Evolutionary conservation across 495 filamentous ascomycete species (phyloP), one percentile per base, ranked within the genome.

Genomic region (Aspergillus heteromorphus): DNA sequence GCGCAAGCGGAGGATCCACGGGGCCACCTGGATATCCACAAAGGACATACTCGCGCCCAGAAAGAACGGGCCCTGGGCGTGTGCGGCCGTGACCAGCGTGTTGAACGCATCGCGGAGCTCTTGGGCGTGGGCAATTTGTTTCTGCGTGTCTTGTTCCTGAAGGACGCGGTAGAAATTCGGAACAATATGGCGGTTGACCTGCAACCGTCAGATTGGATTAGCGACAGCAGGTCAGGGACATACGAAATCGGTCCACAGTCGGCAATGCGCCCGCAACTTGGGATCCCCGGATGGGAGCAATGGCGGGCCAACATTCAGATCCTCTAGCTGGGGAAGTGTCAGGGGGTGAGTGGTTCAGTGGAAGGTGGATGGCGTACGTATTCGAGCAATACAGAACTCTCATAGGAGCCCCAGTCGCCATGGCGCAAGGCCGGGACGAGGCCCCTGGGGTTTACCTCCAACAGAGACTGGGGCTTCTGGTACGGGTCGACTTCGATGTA

Each of bases 401-500:
- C 92, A 65, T 92, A 86, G 60, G 85, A 91, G 0, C 87, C 88
- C 89, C 89, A 96, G 49, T 92, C 82, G 31, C 87, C 89, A 67
- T 96, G 85, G 20, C 84, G 76, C 63, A 96, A 77, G 18, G 87
- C 89, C 8, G 92, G 92, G 16, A 96, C 88, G 17, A 95, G 75
- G 0, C 92, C 92, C 49, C 89, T 78, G n/a, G 91, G 91, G 59
- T 95, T 95, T 49, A 96, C 83, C 38, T 90, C 89, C 29, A 96
- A 77, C 31, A 96, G 69, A 14, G 80, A 81, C 49, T 84, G 79
- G 14, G 90, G 88, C 61, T 92, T 92, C 57, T 87, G 79, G 61
- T 92, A 95, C 3, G 91, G 91, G 63, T 96, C 88, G 23, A 91
- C 85, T 67, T 96, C 92, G 56, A 92, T 86, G 66, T 97, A 97